A percentile compares a stretch with the other conserved stretches of the same genome.
Conservation (phyloP, 2,329 filamentous ascomycete species). For the Helotiales sp. region DNA sequence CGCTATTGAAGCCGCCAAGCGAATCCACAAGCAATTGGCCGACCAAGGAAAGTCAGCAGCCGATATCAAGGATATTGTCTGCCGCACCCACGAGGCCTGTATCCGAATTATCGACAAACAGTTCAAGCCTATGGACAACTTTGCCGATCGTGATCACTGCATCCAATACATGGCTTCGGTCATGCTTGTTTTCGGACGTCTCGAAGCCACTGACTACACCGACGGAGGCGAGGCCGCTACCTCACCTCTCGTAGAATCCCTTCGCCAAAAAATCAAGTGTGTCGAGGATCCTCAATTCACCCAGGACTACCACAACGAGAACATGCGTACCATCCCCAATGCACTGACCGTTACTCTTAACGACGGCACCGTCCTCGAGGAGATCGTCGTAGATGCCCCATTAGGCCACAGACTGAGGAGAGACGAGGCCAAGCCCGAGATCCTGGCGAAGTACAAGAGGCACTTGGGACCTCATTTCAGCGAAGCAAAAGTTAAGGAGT, state of each 20-base stretch:
- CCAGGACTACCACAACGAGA: conserved; percentile 91
- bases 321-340: conserved; percentile 95
- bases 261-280: conserved; percentile 92
- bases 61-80: conserved; percentile 91
- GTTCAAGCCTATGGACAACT: conserved; percentile 99
- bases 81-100: conserved; percentile 97
- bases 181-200: conserved; percentile 94
- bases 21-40: conserved; percentile 82
- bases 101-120: conserved; percentile 99
- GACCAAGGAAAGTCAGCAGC: conserved; percentile 86
- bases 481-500: conserved; percentile 76
- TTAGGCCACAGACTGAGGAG: conserved; percentile 89
- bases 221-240: conserved; percentile 93
- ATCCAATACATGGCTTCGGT: conserved; percentile 99
- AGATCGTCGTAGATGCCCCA: conserved; percentile 91
- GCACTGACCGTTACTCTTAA: conserved; percentile 93
- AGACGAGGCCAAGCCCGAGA: conserved; percentile 97
- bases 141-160: conserved; percentile 98
- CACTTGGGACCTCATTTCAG: conserved; percentile 86
- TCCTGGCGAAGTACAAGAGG: conserved; percentile 92
- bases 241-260: conserved; percentile 84
- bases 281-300: conserved; percentile 97
- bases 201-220: conserved; percentile 91
- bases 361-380: conserved; percentile 88
- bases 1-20: conserved; percentile 91